These are phyloP conservation scores for Elasticomyces elasticus DNA, from an alignment of 495 filamentous ascomycete species.

Conservation along the genomic window DNA sequence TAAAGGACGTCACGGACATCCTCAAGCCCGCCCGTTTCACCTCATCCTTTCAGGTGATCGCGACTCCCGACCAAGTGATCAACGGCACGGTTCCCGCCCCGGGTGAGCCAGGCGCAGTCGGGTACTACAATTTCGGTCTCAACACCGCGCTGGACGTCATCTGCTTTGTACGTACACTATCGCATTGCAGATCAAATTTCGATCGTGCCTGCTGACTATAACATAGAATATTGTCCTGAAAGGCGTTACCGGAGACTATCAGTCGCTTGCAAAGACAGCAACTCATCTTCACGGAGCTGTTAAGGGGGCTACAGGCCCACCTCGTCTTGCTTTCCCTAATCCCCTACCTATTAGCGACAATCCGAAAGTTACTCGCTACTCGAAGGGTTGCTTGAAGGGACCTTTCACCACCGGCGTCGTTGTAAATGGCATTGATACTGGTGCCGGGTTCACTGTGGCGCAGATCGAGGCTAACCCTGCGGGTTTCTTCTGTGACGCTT, in stretches of 20 bases:
- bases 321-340: slow-evolving; percentile 38
- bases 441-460: slow-evolving; percentile 30
- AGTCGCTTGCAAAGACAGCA: slow-evolving; percentile 31
- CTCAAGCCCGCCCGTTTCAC: no score
- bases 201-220: no score
- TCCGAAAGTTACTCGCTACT: slow-evolving; percentile 23
- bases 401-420: slow-evolving; percentile 36
- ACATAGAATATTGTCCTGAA: slow-evolving; percentile 32
- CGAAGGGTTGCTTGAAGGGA: slow-evolving; percentile 33
- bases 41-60: slow-evolving; percentile 31
- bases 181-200: no score
- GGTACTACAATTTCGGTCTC: slow-evolving; percentile 35
- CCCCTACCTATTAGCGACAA: slow-evolving; percentile 23
- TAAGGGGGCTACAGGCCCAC: slow-evolving; percentile 28
- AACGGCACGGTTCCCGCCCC: slow-evolving; percentile 25
- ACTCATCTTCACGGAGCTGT: slow-evolving; percentile 36
- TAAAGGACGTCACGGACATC: no score
- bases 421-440: slow-evolving; percentile 29
- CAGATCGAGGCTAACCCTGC: slow-evolving; percentile 32
- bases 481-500: slow-evolving; percentile 33
- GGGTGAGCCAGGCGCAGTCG: slow-evolving; percentile 19
- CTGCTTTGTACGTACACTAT: no score
- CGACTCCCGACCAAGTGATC: slow-evolving; percentile 33
- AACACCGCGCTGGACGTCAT: slow-evolving; percentile 32
- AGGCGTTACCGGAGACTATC: slow-evolving; percentile 32